These are phyloP conservation scores for Flagelloscypha sp. DNA, from an alignment of 768 basidiomycete species.

Conservation along the genomic window DNA sequence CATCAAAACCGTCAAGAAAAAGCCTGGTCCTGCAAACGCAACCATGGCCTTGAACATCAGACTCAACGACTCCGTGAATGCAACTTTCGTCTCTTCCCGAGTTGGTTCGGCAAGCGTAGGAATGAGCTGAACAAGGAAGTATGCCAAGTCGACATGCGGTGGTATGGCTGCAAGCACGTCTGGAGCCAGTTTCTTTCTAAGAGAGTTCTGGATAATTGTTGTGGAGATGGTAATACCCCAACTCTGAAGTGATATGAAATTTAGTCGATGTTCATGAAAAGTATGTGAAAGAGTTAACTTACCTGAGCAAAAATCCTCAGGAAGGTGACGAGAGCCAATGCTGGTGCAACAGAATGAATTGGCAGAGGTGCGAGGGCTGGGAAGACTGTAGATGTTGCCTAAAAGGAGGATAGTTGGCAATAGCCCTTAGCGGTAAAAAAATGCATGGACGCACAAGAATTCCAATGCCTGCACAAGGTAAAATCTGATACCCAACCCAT, in stretches of 20 bases:
- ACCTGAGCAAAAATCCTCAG: slow-evolving; percentile 27
- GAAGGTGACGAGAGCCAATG: slow-evolving; percentile 34
- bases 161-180: slow-evolving; percentile 5
- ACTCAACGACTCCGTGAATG: slow-evolving; percentile 19
- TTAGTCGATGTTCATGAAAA: neutral
- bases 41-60: slow-evolving; percentile 23
- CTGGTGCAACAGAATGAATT: slow-evolving; percentile 30
- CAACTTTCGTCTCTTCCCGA: slow-evolving; percentile 22
- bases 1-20: slow-evolving; percentile 19
- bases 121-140: slow-evolving; percentile 28
- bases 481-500: slow-evolving; percentile 16
- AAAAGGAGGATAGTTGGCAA: no score
- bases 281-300: neutral
- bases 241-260: slow-evolving; percentile 17
- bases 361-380: slow-evolving; percentile 40
- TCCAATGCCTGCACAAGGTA: slow-evolving; percentile 20
- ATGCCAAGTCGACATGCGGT: slow-evolving; percentile 13
- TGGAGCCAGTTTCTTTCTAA: slow-evolving; percentile 19
- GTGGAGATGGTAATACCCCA: slow-evolving; percentile 26
- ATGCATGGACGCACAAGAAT: slow-evolving; percentile 15
- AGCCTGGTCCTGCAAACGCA: slow-evolving; percentile 19
- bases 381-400: slow-evolving; percentile 28
- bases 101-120: slow-evolving; percentile 25
- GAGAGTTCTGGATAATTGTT: slow-evolving; percentile 25
- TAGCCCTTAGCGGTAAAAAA: no score